Evolutionary conservation across 352 stramenopile species (phyloP).

Genomic region (Globisporangium barbulae): DNA sequence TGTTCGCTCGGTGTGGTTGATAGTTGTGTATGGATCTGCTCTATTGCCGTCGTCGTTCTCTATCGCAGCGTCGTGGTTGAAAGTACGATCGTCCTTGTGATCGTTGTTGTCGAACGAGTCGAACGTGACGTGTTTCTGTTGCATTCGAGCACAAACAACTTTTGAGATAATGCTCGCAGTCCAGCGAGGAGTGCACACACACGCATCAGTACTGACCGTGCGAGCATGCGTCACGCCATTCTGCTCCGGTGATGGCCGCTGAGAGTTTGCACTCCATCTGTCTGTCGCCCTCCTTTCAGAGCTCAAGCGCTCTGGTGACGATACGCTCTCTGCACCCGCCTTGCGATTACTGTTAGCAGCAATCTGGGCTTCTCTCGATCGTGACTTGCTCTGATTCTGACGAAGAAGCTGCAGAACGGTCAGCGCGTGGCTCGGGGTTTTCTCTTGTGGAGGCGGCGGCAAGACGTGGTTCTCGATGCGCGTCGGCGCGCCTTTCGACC

Average conservation of each 20-base stretch:
- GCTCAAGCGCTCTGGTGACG: not conserved
- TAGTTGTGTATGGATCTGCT: not conserved
- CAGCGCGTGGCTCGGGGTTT: slow-evolving; percentile 25
- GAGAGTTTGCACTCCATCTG: not conserved
- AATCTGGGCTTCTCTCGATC: not conserved
- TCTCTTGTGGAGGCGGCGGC: slow-evolving; percentile 9
- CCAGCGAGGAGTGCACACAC: not conserved
- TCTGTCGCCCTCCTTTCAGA: not conserved
- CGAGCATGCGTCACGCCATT: not conserved
- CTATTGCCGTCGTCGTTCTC: not conserved
- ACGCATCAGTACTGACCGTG: not conserved
- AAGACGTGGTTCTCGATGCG: slow-evolving; percentile 47
- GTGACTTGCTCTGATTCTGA: not conserved
- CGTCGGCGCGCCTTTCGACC: slow-evolving; percentile 10
- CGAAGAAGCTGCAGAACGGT: slow-evolving; percentile 35
- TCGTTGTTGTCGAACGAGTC: not conserved
- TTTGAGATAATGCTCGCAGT: too few species aligned
- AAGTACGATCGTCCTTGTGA: not conserved
- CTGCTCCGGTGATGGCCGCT: not conserved
- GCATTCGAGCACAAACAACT: not conserved
- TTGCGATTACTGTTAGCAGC: not conserved
- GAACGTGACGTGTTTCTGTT: not conserved
- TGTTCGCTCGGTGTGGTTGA: not conserved
- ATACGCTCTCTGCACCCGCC: not conserved
- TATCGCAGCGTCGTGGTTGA: not conserved